Evolutionary conservation across 225 moss, liverwort and hornwort species (phyloP).

Genomic region (Physcomitrium patens): DNA sequence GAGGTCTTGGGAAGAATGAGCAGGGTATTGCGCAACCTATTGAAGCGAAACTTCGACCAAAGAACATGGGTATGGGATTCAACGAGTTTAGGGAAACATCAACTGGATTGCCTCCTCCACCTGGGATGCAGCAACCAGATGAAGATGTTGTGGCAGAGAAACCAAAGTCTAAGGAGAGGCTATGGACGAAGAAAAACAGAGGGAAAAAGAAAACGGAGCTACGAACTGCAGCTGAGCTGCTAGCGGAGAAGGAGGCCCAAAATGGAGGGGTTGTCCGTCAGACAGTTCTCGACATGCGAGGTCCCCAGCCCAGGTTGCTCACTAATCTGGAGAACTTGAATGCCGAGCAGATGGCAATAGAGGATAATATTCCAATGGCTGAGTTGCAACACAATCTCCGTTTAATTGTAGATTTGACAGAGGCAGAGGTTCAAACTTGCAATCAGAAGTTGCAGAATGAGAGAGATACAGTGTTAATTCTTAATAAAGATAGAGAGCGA

Average conservation of each 20-base stretch:
- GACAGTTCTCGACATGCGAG: constrained; percentile 94
- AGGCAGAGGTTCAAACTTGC: constrained; percentile 77
- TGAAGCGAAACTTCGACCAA: constrained; percentile 83
- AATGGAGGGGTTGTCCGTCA: constrained; percentile 72
- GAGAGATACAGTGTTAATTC: constrained; percentile 67
- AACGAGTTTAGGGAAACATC: constrained; percentile 81
- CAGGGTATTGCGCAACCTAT: constrained; percentile 92
- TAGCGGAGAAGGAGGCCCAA: constrained; percentile 72
- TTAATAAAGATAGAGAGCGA: constrained; percentile 78
- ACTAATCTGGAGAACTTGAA: constrained; percentile 87
- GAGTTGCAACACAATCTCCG: constrained; percentile 86
- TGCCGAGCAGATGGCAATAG: constrained; percentile 66
- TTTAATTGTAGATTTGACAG: constrained; percentile 80
- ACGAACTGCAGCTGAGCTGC: constrained; percentile 73
- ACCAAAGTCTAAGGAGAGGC: constrained; percentile 76
- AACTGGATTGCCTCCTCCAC: constrained; percentile 69
- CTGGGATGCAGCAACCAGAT: constrained; percentile 58
- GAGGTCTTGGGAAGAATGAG: constrained; percentile 87
- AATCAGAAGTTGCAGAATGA: constrained; percentile 75
- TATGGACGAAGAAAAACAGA: constrained; percentile 76
- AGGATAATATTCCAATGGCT: constrained; percentile 83
- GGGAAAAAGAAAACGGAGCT: constrained; percentile 66
- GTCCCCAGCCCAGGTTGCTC: constrained; percentile 76
- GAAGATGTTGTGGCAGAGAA: constrained; percentile 59
- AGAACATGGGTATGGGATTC: constrained; percentile 99